Evolutionary conservation across 306 rosid species (phyloP), one percentile per base, ranked within the genome.

Genomic region (Arachis hypogaea): DNA sequence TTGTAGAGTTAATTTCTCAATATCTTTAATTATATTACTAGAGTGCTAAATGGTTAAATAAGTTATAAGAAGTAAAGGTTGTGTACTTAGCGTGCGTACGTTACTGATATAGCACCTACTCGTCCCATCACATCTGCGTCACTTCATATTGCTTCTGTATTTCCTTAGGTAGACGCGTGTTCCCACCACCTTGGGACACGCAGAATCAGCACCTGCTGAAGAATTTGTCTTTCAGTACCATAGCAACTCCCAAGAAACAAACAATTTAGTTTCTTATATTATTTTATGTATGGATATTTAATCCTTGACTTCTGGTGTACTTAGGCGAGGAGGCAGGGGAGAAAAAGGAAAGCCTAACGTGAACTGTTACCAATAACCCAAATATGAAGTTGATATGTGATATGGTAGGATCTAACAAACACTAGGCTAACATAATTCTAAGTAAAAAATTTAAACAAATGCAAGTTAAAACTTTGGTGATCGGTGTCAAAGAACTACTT

Each of bases 321-420:
- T 45, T 12, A 42, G 56, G 47, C n/a, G 7, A 3, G 7, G 5
- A 36, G 38, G 62, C 38, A 11, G 28, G 40, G 3, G 8, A 59
- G 60, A 78, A 57, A 49, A 45, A 74, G 9, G 18, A 59, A 74
- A 55, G 49, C 70, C 66, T n/a, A 44, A 58, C 4, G 30, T 46
- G 46, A 78, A 74, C 14, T 38, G 67, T 51, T 29, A 45, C 11
- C 59, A 54, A 51, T 70, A 70, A 57, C 71, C 29, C 69, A 18
- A 58, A 14, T 50, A 59, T 42, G 30, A 69, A 7, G 61, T 54
- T 47, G 22, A 73, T 29, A 45, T 7, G 30, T 42, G 56, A 71
- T 29, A 69, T 54, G 52, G 49, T 55, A 29, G 45, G 59, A 52
- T 76, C 66, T 77, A 57, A 51, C 14, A 38, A 66, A 33, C 50